Evolutionary conservation across 2,329 filamentous ascomycete genomes (phyloP).

Genomic region (Canariomyces notabilis): DNA sequence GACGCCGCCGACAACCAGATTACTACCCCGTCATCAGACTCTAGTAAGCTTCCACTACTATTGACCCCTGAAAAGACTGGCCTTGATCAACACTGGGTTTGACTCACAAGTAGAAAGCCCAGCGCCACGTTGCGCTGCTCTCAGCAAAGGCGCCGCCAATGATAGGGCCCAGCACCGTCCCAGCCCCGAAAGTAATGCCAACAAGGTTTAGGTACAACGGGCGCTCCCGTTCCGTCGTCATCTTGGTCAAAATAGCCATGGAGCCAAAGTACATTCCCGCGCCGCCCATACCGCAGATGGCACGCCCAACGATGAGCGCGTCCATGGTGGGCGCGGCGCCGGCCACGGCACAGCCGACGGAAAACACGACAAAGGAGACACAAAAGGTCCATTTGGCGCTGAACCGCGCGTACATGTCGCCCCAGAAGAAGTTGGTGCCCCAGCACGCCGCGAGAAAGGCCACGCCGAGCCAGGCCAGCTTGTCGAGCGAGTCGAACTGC

Average conservation of each 20-base stretch:
- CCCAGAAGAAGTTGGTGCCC: neutral
- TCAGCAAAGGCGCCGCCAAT: constrained; percentile 32
- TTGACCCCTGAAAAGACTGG: too few relatives aligned
- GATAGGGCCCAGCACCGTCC: constrained; percentile 36
- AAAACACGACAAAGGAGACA: constrained; percentile 30
- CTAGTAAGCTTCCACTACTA: too few relatives aligned
- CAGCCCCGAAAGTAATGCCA: constrained; percentile 34
- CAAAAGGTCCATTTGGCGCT: constrained; percentile 18
- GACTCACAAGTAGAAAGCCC: constrained; percentile 49
- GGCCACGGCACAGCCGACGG: constrained; percentile 31
- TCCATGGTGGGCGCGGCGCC: constrained; percentile 23
- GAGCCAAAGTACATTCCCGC: constrained; percentile 29
- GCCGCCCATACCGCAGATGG: constrained; percentile 29
- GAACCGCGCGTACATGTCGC: constrained; percentile 8
- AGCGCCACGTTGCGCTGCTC: constrained; percentile 32
- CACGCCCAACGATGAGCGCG: constrained; percentile 29
- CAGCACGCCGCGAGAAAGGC: constrained; percentile 11
- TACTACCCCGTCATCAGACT: too few relatives aligned
- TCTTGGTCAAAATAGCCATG: constrained; percentile 28
- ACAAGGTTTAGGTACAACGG: constrained; percentile 29
- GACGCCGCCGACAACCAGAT: constrained; percentile 39
- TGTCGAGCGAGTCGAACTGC: constrained; percentile 32
- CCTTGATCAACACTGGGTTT: too few relatives aligned
- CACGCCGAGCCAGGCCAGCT: constrained; percentile 38
- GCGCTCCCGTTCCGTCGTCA: constrained; percentile 30